Evolutionary conservation across 345 rosid genomes (phyloP), one percentile per base, ranked within the genome.

Genomic region (Populus tremula): DNA sequence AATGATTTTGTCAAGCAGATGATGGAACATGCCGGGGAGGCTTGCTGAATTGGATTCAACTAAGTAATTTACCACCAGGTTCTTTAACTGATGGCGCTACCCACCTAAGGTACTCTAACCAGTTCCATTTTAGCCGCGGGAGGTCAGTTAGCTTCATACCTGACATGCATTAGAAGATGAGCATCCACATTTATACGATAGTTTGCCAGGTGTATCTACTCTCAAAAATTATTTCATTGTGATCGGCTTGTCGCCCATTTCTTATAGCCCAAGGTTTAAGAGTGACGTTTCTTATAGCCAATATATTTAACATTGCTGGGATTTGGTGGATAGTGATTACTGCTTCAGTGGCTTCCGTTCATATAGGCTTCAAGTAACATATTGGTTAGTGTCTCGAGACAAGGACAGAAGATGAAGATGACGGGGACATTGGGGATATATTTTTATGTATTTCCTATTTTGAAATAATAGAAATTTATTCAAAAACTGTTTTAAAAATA

Each of bases 1-100:
- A 82, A 66, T 87, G 80, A 88, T 75, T 72, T 77, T 53, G 69
- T 4, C 31, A 14, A 79, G 6, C 5, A 47, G 36, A 81, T 64
- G 76, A 59, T 72, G 47, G 31, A 8, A 71, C 29, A 50, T 45
- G 50, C 50, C 50, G 17, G 50, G 17, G 50, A 45, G 50, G 50
- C 50, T 45, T 45, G 50, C 50, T 45, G 17, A 13, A 45, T 45
- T 12, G 16, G 49, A 45, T 45, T 13, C 50, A 45, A 45, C 50
- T 12, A 45, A 45, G 50, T 11, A 12, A 17, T 45, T 12, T 47
- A n/a, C 27, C 56, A 33, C 39, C 56, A 54, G 31, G 62, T 67
- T 73, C 61, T 33, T 54, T 36, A 43, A 27, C 18, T n/a, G 69
- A 41, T 54, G 35, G n/a, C 20, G 16, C 17, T 47, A 16, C 77